Evolutionary conservation across 176 grass and related monocot species (phyloP), one percentile per base, ranked within the genome.

Genomic region (Aegilops umbellulata): DNA sequence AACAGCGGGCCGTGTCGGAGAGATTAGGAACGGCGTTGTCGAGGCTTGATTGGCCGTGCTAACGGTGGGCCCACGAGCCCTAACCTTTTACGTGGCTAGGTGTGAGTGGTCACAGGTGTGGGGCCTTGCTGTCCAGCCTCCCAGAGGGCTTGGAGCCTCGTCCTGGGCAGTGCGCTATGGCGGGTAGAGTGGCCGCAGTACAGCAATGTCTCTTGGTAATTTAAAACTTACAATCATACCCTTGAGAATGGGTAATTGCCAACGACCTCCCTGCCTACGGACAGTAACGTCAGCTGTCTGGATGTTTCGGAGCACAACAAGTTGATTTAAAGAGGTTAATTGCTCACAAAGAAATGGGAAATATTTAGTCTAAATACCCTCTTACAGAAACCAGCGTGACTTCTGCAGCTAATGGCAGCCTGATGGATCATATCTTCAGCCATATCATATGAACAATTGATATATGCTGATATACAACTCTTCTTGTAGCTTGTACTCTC

Each of bases 21-120:
- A 78, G 78, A 78, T 82, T 77, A 46, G 39, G 47, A 44, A 42
- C 55, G 20, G 14, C 31, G 30, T 68, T 90, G 89, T 90, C 89
- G 85, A 80, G 3, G 10, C 11, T 20, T 19, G 75, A 62, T 84
- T 87, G 89, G 85, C 41, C 60, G 60, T 81, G 25, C 77, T 34
- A 10, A 6, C 24, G 24, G 19, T 13, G 57, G 75, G 65, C 5
- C 83, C 78, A 49, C 23, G 11, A 3, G 17, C 16, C 1, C 32
- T 19, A 8, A 29, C 7, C 57, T 74, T 7, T 10, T 22, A 72
- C 72, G 84, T 90, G 65, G 65, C 70, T 19, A 34, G 30, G 2
- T 71, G 20, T 11, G 55, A 90, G 32, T 83, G 79, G 80, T 15
- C 24, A 0, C 9, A 26, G 74, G 41, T 29, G 79, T 46, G 69